Evolutionary conservation across 352 stramenopile species (phyloP).

Genomic region (Peronospora destructor): DNA sequence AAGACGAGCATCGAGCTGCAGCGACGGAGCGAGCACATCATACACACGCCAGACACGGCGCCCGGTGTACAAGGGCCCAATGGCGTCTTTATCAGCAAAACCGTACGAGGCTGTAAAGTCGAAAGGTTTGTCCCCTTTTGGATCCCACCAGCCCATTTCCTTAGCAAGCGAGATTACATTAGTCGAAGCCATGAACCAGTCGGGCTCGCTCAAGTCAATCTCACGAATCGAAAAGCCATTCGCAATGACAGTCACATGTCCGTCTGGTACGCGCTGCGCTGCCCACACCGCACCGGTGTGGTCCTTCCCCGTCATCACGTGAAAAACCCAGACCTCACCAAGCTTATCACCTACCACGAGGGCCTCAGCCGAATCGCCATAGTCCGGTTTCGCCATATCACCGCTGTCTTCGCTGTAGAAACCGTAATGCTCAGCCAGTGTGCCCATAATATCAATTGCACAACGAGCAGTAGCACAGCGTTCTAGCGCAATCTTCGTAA

Average conservation of each 20-base stretch:
- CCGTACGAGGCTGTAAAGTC: slow-evolving; percentile 73
- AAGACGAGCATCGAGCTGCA: slow-evolving; percentile 57
- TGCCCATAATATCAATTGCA: slow-evolving; percentile 87
- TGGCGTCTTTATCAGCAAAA: slow-evolving; percentile 47
- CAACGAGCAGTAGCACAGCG: slow-evolving; percentile 76
- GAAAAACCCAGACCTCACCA: slow-evolving; percentile 91
- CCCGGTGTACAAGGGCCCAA: slow-evolving; percentile 63
- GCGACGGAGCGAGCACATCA: slow-evolving; percentile 68
- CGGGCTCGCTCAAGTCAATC: slow-evolving; percentile 63
- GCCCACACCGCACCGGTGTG: slow-evolving; percentile 88
- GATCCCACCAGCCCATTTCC: slow-evolving; percentile 84
- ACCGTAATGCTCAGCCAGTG: slow-evolving; percentile 86
- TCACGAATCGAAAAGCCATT: slow-evolving; percentile 92
- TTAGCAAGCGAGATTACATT: slow-evolving; percentile 83
- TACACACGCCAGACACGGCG: slow-evolving; percentile 88
- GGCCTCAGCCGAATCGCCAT: slow-evolving; percentile 71
- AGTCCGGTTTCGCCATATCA: slow-evolving; percentile 47
- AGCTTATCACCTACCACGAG: slow-evolving; percentile 83
- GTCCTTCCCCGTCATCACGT: slow-evolving; percentile 87
- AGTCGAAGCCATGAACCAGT: slow-evolving; percentile 83
- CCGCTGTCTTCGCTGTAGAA: slow-evolving; percentile 91
- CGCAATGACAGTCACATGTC: slow-evolving; percentile 85
- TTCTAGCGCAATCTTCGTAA: slow-evolving; percentile 89
- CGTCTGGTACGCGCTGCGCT: slow-evolving; percentile 87
- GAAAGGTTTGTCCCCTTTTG: slow-evolving; percentile 35